Evolutionary conservation across 371 early-diverging fungal species (phyloP).

Genomic region (Rhizopus sp.): DNA sequence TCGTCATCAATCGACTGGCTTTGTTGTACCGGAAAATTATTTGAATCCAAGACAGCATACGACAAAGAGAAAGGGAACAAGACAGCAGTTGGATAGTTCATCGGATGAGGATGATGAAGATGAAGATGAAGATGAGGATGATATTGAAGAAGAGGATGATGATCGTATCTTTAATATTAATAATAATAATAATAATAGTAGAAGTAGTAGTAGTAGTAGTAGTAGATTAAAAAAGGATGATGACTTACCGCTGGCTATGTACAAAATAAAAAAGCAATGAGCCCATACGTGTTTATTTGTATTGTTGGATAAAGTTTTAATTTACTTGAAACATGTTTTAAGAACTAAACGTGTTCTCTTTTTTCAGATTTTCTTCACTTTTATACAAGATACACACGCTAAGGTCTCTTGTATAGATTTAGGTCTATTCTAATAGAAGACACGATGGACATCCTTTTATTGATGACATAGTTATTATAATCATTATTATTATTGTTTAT

Average conservation of each 20-base stretch:
- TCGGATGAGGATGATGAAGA: slow-evolving; percentile 23
- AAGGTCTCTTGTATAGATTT: too few species aligned
- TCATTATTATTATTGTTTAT: too few species aligned
- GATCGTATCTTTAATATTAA: not conserved
- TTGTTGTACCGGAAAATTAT: slow-evolving; percentile 50
- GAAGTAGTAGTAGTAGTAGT: slow-evolving; percentile 4
- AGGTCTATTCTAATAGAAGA: too few species aligned
- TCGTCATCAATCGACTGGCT: slow-evolving; percentile 33
- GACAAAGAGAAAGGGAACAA: not conserved
- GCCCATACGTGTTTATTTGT: too few species aligned
- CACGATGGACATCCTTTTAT: too few species aligned
- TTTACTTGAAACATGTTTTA: too few species aligned
- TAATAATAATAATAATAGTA: not conserved
- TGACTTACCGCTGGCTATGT: slow-evolving; percentile 32
- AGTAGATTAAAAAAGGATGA: slow-evolving; percentile 31
- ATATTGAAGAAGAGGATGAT: slow-evolving; percentile 20
- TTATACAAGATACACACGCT: too few species aligned
- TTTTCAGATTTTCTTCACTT: too few species aligned
- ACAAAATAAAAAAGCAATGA: slow-evolving; percentile 14
- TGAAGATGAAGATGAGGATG: not conserved
- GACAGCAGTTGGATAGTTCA: slow-evolving; percentile 15
- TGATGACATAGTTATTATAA: too few species aligned
- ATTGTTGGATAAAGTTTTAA: too few species aligned
- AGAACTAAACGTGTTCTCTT: too few species aligned
- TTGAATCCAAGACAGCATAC: slow-evolving; percentile 16